Conservation (phyloP, 805 yeast genomes). For the Yarrowia bubula region DNA sequence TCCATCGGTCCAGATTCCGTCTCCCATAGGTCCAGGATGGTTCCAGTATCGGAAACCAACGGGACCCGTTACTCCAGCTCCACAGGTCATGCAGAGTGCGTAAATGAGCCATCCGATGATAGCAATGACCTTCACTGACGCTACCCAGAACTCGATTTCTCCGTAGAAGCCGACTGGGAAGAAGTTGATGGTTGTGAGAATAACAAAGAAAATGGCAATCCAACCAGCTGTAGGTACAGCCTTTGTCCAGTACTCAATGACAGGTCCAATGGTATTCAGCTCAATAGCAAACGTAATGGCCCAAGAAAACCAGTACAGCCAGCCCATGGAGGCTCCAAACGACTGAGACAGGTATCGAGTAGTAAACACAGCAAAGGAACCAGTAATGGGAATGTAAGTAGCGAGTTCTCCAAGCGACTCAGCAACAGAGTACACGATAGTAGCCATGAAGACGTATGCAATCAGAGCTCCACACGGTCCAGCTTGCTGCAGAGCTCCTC, state of each 20-base stretch:
- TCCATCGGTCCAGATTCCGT: slow-evolving; percentile 43
- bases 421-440: slow-evolving; percentile 60
- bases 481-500: slow-evolving; percentile 58
- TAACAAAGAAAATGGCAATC: slow-evolving; percentile 49
- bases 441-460: slow-evolving; percentile 61
- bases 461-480: slow-evolving; percentile 66
- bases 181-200: slow-evolving; percentile 45
- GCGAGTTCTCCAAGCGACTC: slow-evolving; percentile 55
- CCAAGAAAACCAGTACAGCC: slow-evolving; percentile 49
- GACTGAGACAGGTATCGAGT: slow-evolving; percentile 60
- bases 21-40: slow-evolving; percentile 48
- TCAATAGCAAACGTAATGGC: slow-evolving; percentile 49
- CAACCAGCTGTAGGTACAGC: slow-evolving; percentile 53
- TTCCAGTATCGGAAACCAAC: slow-evolving; percentile 44
- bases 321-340: slow-evolving; percentile 58
- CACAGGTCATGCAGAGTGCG: slow-evolving; percentile 52
- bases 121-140: slow-evolving; percentile 59
- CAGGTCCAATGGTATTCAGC: slow-evolving; percentile 45
- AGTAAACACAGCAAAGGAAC: slow-evolving; percentile 64
- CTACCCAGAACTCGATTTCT: slow-evolving; percentile 61
- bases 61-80: slow-evolving; percentile 47
- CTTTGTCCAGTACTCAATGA: slow-evolving; percentile 46
- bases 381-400: slow-evolving; percentile 54
- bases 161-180: slow-evolving; percentile 51
- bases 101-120: slow-evolving; percentile 60